Percentiles rank a stretch among this genome's conserved stretches.
Evolutionary conservation across 495 filamentous ascomycete species (phyloP).

Genomic region (Talaromyces thailandensis): DNA sequence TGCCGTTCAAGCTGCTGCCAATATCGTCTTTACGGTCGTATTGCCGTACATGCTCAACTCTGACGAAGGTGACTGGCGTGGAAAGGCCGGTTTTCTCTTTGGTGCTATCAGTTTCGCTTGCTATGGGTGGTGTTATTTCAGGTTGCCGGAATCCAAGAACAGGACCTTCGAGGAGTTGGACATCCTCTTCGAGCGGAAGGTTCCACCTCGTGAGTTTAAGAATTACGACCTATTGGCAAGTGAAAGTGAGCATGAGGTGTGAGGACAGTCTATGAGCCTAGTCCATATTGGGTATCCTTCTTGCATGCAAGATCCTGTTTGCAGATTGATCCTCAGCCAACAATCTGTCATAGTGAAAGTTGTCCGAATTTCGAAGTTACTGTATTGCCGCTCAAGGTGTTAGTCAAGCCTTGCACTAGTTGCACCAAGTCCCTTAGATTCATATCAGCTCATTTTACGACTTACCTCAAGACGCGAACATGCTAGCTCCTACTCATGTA

Average conservation of each 20-base stretch:
- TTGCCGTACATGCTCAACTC: slow-evolving; percentile 29
- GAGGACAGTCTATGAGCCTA: background rate
- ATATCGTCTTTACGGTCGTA: slow-evolving; percentile 23
- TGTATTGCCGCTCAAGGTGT: background rate
- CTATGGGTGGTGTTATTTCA: slow-evolving; percentile 39
- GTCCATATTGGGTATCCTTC: background rate
- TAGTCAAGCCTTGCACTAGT: background rate
- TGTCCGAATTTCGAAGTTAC: background rate
- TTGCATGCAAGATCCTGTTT: background rate
- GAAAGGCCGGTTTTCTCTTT: slow-evolving; percentile 36
- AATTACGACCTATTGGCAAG: slow-evolving; percentile 7
- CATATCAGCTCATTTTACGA: background rate
- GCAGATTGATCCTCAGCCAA: background rate
- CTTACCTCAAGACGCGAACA: background rate
- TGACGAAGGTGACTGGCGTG: slow-evolving; percentile 28
- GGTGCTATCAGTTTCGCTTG: slow-evolving; percentile 39
- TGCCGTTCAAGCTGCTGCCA: slow-evolving; percentile 20
- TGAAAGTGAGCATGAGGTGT: background rate
- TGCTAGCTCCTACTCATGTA: background rate
- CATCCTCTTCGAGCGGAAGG: slow-evolving; percentile 37
- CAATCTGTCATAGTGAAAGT: background rate
- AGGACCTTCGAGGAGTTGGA: slow-evolving; percentile 54
- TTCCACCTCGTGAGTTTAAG: slow-evolving; percentile 28
- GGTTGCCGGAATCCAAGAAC: slow-evolving; percentile 53
- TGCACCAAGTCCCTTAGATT: background rate